Conservation (phyloP, 306 rosid species). For the Myrica gale region DNA sequence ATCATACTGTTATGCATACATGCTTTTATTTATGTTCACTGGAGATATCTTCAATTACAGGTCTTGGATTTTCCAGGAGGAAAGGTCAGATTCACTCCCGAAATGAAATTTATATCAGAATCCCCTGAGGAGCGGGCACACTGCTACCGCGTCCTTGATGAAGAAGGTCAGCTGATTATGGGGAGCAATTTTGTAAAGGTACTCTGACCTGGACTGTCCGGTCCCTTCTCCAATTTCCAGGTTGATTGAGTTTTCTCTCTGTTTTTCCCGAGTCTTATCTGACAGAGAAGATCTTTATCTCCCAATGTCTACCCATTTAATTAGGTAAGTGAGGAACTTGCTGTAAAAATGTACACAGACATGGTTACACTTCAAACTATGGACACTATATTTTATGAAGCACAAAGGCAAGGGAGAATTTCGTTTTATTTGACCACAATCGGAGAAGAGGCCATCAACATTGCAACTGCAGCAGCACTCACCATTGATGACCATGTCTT, state of each 20-base stretch:
- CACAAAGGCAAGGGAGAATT: constrained; percentile 92
- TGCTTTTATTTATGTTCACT: background rate
- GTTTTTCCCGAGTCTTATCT: background rate
- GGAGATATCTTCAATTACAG: constrained; percentile 34
- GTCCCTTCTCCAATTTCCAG: constrained; percentile 3
- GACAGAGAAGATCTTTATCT: constrained; percentile 1
- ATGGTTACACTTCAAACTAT: constrained; percentile 85
- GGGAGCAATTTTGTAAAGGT: constrained; percentile 53
- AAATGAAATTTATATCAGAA: constrained; percentile 56
- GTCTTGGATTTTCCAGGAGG: constrained; percentile 80
- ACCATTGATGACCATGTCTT: constrained; percentile 61
- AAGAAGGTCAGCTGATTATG: constrained; percentile 47
- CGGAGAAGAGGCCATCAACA: constrained; percentile 86
- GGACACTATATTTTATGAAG: constrained; percentile 88
- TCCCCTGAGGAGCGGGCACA: constrained; percentile 43
- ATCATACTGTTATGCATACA: background rate
- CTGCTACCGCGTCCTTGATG: constrained; percentile 80
- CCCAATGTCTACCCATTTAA: constrained; percentile 14
- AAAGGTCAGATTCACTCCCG: constrained; percentile 52
- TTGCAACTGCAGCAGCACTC: constrained; percentile 91
- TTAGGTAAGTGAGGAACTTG: constrained; percentile 61
- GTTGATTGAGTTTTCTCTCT: background rate
- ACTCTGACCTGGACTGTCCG: constrained; percentile 1
- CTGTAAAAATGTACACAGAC: constrained; percentile 64
- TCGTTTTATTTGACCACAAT: constrained; percentile 71